phyloP scores from a whole-genome alignment of 805 yeast genomes.

The Candida loeiensis region DNA sequence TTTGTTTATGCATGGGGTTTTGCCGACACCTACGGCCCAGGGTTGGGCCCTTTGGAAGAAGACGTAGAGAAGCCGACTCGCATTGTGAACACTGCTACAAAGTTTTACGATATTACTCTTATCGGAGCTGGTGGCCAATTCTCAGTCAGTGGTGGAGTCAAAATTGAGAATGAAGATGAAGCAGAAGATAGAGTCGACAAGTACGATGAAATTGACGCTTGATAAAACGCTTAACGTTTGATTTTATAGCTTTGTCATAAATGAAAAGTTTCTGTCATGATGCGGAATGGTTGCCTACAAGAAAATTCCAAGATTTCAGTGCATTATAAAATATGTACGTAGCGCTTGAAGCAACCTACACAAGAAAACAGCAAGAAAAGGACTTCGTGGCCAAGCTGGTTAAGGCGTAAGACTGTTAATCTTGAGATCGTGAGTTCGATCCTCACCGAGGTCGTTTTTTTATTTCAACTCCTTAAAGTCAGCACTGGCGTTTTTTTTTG shows the following conservation, averaged over 20 bases:
- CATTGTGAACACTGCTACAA: constrained; percentile 91
- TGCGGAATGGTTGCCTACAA: too few species aligned
- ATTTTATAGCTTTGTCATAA: neutral
- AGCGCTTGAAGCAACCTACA: too few species aligned
- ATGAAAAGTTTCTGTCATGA: neutral
- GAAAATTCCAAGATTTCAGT: too few species aligned
- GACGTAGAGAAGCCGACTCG: constrained; percentile 87
- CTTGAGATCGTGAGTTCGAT: constrained; percentile 26
- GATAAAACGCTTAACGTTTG: neutral
- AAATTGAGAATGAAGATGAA: constrained; percentile 49
- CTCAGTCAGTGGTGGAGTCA: constrained; percentile 80
- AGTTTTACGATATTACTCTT: constrained; percentile 61
- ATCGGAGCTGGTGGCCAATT: constrained; percentile 98
- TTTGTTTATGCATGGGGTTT: constrained; percentile 95
- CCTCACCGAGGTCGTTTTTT: constrained; percentile 16
- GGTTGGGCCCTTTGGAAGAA: constrained; percentile 86
- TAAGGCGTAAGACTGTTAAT: constrained; percentile 29
- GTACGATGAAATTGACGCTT: constrained; percentile 49
- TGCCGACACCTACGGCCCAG: constrained; percentile 95
- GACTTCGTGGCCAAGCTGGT: constrained; percentile 31
- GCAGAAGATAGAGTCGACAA: constrained; percentile 49
- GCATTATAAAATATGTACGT: too few species aligned
- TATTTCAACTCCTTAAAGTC: neutral
- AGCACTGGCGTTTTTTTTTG: constrained; percentile 3
- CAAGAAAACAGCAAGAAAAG: constrained; percentile 2